Percentiles rank a stretch among this genome's conserved stretches.
Conservation (phyloP, 495 filamentous ascomycete species). For the Tuber calosporum region DNA sequence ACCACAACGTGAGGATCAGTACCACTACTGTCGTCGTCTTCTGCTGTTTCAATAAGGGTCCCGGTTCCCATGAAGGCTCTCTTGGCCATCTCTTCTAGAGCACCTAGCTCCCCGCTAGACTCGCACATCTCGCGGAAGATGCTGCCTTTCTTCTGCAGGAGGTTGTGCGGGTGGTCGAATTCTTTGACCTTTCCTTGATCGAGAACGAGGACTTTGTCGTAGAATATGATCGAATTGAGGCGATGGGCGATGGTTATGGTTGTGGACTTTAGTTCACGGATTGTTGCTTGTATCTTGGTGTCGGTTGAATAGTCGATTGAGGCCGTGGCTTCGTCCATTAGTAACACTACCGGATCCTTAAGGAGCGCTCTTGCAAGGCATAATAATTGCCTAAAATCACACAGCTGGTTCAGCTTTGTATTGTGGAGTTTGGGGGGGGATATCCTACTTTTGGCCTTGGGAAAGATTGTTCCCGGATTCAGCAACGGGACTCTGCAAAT, state of each 20-base stretch:
- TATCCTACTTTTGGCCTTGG: slow-evolving; percentile 62
- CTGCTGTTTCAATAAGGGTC: slow-evolving; percentile 19
- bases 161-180: slow-evolving; percentile 75
- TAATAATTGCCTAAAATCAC: slow-evolving; percentile 67
- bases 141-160: slow-evolving; percentile 61
- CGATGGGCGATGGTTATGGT: slow-evolving; percentile 98
- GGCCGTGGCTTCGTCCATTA: slow-evolving; percentile 99
- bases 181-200: slow-evolving; percentile 85
- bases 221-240: slow-evolving; percentile 91
- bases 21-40: neutral
- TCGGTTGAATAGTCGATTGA: slow-evolving; percentile 97
- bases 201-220: slow-evolving; percentile 95
- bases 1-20: neutral
- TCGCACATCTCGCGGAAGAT: slow-evolving; percentile 89
- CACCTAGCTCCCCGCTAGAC: slow-evolving; percentile 79
- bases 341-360: slow-evolving; percentile 80
- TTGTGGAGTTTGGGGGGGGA: neutral
- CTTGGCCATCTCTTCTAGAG: slow-evolving; percentile 65
- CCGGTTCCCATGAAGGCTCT: slow-evolving; percentile 50
- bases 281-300: slow-evolving; percentile 88
- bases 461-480: slow-evolving; percentile 95
- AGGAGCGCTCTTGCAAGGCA: slow-evolving; percentile 92
- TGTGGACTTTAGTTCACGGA: slow-evolving; percentile 82
- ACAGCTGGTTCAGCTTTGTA: slow-evolving; percentile 11
- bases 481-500: slow-evolving; percentile 72